Conservation (phyloP, 495 filamentous ascomycete genomes). For the Penicillium longicatenatum region DNA sequence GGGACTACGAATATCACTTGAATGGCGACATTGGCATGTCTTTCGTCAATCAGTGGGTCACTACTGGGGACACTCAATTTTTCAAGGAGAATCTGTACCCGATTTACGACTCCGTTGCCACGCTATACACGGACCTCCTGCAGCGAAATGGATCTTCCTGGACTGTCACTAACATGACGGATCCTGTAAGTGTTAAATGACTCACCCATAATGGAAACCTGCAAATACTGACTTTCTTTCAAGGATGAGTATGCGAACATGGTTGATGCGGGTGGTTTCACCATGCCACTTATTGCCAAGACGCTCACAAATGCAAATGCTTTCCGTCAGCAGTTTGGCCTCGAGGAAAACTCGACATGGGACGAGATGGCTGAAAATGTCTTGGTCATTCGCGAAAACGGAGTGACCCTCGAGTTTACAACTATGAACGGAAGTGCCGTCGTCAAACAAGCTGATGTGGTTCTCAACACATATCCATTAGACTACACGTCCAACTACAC, state of each 20-base stretch:
- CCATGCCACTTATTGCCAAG: constrained; percentile 65
- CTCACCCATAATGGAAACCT: background rate
- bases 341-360: constrained; percentile 54
- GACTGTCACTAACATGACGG: constrained; percentile 70
- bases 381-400: constrained; percentile 54
- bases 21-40: constrained; percentile 75
- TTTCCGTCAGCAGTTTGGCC: constrained; percentile 58
- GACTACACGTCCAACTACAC: constrained; percentile 58
- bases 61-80: constrained; percentile 56
- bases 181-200: constrained; percentile 54
- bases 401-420: constrained; percentile 71
- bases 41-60: constrained; percentile 61
- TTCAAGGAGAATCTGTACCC: constrained; percentile 58
- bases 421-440: constrained; percentile 63
- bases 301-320: constrained; percentile 57
- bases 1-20: constrained; percentile 59
- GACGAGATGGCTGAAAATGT: constrained; percentile 54
- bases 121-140: constrained; percentile 57
- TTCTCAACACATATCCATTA: constrained; percentile 61
- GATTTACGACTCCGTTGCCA: constrained; percentile 59
- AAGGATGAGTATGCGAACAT: constrained; percentile 75
- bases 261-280: constrained; percentile 71
- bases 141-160: constrained; percentile 55
- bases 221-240: constrained; percentile 2
- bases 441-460: constrained; percentile 68